Evolutionary conservation across 1,139 yeast genomes (phyloP), one percentile per base, ranked within the genome.

Genomic region (Sugiyamaella sp.): DNA sequence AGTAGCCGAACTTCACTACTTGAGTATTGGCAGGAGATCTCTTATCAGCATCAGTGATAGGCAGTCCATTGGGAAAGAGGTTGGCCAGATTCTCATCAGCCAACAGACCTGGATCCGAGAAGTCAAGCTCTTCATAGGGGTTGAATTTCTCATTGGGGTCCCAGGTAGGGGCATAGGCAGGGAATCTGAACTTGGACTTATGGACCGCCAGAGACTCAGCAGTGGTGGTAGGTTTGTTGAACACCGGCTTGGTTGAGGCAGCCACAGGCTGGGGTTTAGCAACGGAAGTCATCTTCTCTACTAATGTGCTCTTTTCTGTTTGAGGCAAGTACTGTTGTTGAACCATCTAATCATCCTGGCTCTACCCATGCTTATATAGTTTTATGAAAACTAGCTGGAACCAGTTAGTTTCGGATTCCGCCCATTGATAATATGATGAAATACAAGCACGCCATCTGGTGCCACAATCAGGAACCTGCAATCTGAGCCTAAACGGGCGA

Each of bases 131-230:
- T 55, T 69, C 67, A 50, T 71, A 64, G 1, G 77, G 75, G 14
- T 66, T 68, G 58, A 67, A 77, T 54, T 72, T 71, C 51, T 73
- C 72, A 19, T 59, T 63, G 9, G 76, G 77, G 57, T 78, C 75
- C 80, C 81, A 79, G 1, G 79, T 72, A n/a, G 83, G 83, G 29
- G 78, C 71, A 64, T 74, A 79, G 19, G 72, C 74, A 1, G 80
- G 76, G 58, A 51, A 60, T 46, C 55, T 57, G 37, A 59, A 51
- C 4, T 46, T 20, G 9, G 45, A 6, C 44, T 50, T 53, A 5
- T 29, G 32, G 10, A 35, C 48, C 3, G 44, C 35, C 35, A 29
- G 35, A 5, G 35, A 29, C 35, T 29, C 35, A 29, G 35, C 35
- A 10, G 35, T 29, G 14, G 35, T 29, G n/a, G 35, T 29, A 10